A percentile compares a stretch with the other conserved stretches of the same genome.
These are phyloP conservation scores for Epicoccum nigrum DNA, from an alignment of 2,329 filamentous ascomycete species.

Conservation along the genomic window DNA sequence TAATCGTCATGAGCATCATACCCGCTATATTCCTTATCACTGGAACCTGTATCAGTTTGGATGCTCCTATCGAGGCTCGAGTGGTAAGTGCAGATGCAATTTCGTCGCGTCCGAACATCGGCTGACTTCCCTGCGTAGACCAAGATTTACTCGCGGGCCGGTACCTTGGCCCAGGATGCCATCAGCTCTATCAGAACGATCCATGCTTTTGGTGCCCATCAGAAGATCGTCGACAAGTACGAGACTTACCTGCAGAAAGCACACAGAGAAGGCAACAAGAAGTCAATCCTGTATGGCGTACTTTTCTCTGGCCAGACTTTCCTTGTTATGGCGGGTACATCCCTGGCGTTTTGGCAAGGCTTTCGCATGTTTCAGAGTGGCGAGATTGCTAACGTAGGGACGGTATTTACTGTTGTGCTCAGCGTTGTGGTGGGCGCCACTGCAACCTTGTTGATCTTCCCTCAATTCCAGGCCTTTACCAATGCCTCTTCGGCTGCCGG, in stretches of 20 bases:
- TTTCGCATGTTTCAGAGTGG: slow-evolving; percentile 58
- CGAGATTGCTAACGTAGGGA: slow-evolving; percentile 61
- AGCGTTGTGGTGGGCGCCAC: slow-evolving; percentile 53
- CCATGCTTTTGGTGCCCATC: slow-evolving; percentile 86
- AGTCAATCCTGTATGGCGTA: slow-evolving; percentile 8
- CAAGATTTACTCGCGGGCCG: slow-evolving; percentile 13
- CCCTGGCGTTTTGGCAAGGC: slow-evolving; percentile 49
- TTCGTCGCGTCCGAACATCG: background rate
- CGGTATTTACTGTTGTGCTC: slow-evolving; percentile 53
- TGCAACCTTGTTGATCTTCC: slow-evolving; percentile 60
- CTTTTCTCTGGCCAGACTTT: slow-evolving; percentile 14
- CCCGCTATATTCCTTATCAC: slow-evolving; percentile 42
- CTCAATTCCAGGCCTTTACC: slow-evolving; percentile 75
- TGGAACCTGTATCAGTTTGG: slow-evolving; percentile 16
- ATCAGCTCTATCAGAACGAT: slow-evolving; percentile 71
- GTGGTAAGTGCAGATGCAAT: background rate
- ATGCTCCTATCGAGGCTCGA: slow-evolving; percentile 23
- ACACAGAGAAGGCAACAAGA: slow-evolving; percentile 51
- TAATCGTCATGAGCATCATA: slow-evolving; percentile 66
- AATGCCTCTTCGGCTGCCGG: slow-evolving; percentile 21
- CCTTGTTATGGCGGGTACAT: slow-evolving; percentile 8
- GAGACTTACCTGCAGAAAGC: slow-evolving; percentile 73
- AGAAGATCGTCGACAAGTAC: slow-evolving; percentile 82
- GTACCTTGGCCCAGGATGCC: slow-evolving; percentile 16
- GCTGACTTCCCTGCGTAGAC: background rate